These are phyloP conservation scores for Calonectria ilicicola DNA, from an alignment of 2,329 filamentous ascomycete species.

Conservation along the genomic window DNA sequence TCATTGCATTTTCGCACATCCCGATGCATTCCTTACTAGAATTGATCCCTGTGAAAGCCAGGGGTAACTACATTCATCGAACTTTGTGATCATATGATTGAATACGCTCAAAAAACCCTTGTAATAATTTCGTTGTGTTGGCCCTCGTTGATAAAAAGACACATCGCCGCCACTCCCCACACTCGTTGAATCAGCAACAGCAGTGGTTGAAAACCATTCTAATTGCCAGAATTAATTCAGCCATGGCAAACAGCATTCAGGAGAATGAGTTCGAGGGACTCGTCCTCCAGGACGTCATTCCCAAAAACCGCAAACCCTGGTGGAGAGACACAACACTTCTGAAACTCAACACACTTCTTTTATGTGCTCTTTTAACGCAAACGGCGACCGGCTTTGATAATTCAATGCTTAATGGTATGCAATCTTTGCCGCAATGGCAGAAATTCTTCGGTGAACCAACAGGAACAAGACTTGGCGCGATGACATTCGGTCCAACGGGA, in stretches of 20 bases:
- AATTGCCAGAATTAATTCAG: not conserved
- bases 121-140: not conserved
- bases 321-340: conserved; percentile 37
- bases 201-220: not conserved
- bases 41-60: not conserved
- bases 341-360: conserved; percentile 47
- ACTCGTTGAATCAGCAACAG: not conserved
- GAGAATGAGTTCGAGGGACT: conserved; percentile 39
- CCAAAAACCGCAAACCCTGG: conserved; percentile 37
- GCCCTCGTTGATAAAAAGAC: not conserved
- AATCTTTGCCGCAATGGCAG: conserved; percentile 47
- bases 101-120: not conserved
- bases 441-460: conserved; percentile 44
- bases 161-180: not conserved
- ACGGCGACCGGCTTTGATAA: conserved; percentile 48
- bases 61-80: not conserved
- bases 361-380: conserved; percentile 47
- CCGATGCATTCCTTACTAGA: not conserved
- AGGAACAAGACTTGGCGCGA: conserved; percentile 45
- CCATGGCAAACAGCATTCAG: conserved; percentile 10
- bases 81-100: conserved; percentile 4
- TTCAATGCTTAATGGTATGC: conserved; percentile 49
- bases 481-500: conserved; percentile 42
- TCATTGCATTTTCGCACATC: not conserved
- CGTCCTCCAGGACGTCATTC: conserved; percentile 39